Percentiles rank a stretch among this genome's conserved stretches.
Conservation (phyloP, 495 filamentous ascomycete species). For the Extremus antarcticus region DNA sequence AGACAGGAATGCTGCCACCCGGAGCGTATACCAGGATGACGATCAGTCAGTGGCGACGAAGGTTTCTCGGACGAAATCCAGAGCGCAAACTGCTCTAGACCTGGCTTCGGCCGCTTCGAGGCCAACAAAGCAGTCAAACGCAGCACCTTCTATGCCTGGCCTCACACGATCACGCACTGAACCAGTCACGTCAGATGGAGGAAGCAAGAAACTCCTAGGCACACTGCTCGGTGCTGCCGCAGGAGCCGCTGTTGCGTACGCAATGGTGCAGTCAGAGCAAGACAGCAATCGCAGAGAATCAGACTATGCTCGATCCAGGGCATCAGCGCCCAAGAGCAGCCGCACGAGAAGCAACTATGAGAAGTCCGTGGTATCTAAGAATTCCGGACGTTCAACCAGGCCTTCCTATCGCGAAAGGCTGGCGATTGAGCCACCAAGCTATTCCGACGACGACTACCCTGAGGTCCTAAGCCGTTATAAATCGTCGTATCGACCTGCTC, state of each 20-base stretch:
- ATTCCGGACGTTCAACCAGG: constrained; percentile 13
- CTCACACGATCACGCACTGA: constrained; percentile 12
- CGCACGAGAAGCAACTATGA: neutral
- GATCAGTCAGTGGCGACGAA: constrained; percentile 1
- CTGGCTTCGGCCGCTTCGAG: constrained; percentile 6
- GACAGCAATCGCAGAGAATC: constrained; percentile 28
- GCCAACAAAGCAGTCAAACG: neutral
- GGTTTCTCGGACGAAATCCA: constrained; percentile 7
- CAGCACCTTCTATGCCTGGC: neutral
- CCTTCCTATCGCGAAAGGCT: constrained; percentile 15
- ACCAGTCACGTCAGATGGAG: constrained; percentile 29
- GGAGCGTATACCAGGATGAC: neutral
- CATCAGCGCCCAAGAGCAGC: neutral
- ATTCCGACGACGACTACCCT: constrained; percentile 12
- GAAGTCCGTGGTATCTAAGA: constrained; percentile 9
- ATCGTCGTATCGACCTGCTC: constrained; percentile 12
- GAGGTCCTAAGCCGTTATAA: constrained; percentile 18
- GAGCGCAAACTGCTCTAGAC: constrained; percentile 5
- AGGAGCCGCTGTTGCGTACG: constrained; percentile 64
- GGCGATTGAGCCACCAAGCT: constrained; percentile 13
- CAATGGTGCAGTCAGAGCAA: constrained; percentile 49
- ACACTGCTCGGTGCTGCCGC: constrained; percentile 67
- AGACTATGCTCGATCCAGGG: neutral
- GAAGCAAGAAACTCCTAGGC: constrained; percentile 54
- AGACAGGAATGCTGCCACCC: constrained; percentile 24